Evolutionary conservation across 768 basidiomycete genomes (phyloP), one percentile per base, ranked within the genome.

Genomic region (Leccinum incarnatum): DNA sequence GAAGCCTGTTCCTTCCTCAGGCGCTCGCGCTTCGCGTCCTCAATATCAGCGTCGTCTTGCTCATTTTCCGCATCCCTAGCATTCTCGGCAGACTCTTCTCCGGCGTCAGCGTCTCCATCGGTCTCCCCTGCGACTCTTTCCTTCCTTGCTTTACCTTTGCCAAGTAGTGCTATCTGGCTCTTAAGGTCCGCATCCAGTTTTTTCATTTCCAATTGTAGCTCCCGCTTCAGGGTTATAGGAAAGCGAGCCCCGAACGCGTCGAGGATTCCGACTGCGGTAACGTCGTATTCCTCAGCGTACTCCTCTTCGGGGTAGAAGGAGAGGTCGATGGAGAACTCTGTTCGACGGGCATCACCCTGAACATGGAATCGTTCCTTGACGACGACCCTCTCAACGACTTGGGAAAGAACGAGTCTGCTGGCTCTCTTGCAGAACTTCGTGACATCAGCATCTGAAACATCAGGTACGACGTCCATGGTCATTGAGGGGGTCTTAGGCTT

Each of bases 401-500:
- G 93, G 5, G 95, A 90, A 21, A 98, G 83, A 9, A 89, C 85
- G 53, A 98, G 81, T 15, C 86, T 86, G 62, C 87, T 93, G 17
- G 93, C 91, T 56, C 86, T 82, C 73, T 96, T 96, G 81, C 95
- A 93, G 78, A 98, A 98, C 9, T 76, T 68, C 54, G 84, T 83
- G 59, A 93, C 76, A 51, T 89, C 83, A 19, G 80, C 75, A 21
- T 77, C 73, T 4, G 82, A 64, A 27, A 83, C 75, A 27, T 78
- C 82, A 0, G 78, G 73, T 10, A 82, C 79, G 45, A 95, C 79
- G 48, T 81, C 82, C 79, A 98, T 89, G 32, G 79, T 86, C 97
- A 99, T 99, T 5, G 94, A 98, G 7, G 97, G 97, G 2, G 97
- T 99, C 73, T 94, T 96, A 53, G 95, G 96, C 64, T 94, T 90